Evolutionary conservation across 1,139 yeast genomes (phyloP), one percentile per base, ranked within the genome.

Genomic region (Suhomyces bokatorum): DNA sequence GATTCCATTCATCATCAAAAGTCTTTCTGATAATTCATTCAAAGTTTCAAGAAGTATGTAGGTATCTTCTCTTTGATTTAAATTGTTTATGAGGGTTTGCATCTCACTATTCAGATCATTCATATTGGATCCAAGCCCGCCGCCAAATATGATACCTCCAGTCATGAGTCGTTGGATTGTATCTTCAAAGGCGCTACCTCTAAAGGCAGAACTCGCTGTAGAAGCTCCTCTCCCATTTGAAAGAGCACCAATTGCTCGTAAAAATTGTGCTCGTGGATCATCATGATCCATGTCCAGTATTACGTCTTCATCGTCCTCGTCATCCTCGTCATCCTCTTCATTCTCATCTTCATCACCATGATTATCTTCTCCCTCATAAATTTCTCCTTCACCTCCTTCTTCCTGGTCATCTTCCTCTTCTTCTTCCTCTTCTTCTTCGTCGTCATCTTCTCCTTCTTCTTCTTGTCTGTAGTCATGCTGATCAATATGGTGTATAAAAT

Each of bases 1-100:
- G 15, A 81, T 60, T 4, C 78, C 81, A 49, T 83, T 82, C 80
- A 83, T 80, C 90, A 86, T 83, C 40, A 86, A 64, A 11, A 86
- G 58, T 42, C 79, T 67, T 53, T 80, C 87, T 14, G 85, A 77
- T 22, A 86, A 61, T 56, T 84, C 88, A 51, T 77, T 82, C 44
- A 85, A 64, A 6, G 83, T 77, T 56, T 85, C 91, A 42, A 77
- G 58, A 4, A 78, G 60, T 22, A 77, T 45, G 47, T 65, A 79
- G 0, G 81, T 64, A 51, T 78, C 82, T 1, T 70, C 75, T 11
- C 78, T 65, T 43, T 67, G 73, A 31, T 60, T 62, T 37, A 82
- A 59, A 32, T 74, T 76, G 8, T 66, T 62, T 1, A 79, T 58
- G 22, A 80, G 62, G 1, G 66, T 66, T 32, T 66, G 64, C 35